Percentiles rank a stretch among this genome's conserved stretches.
Conservation (phyloP, 257 asterid genomes). For the Solanum gracilifrons region DNA sequence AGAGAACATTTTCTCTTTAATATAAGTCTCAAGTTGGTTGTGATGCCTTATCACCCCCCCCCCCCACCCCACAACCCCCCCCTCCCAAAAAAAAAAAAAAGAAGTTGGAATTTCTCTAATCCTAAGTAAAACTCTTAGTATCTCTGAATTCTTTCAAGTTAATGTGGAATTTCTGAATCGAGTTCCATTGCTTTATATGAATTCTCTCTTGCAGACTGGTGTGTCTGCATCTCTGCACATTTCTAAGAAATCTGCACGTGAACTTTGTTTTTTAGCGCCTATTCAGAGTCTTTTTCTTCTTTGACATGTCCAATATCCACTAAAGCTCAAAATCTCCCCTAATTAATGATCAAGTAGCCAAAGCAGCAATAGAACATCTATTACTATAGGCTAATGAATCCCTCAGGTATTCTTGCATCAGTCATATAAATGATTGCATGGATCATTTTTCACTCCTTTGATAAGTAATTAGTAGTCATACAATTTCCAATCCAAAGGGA, state of each 20-base stretch:
- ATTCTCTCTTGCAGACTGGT: background rate
- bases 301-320: background rate
- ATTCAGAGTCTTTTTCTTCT: background rate
- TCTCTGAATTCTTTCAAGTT: background rate
- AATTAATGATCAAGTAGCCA: background rate
- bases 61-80: too few species aligned
- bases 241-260: background rate
- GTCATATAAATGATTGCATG: background rate
- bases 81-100: rapidly evolving
- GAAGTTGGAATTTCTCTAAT: background rate
- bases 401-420: background rate
- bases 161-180: background rate
- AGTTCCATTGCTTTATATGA: background rate
- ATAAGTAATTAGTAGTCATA: background rate
- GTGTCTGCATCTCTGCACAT: background rate
- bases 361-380: background rate
- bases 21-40: too few species aligned
- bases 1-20: too few species aligned
- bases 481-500: background rate
- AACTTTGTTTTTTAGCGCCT: background rate
- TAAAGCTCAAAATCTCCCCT: background rate
- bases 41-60: too few species aligned
- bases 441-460: background rate
- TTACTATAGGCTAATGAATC: background rate
- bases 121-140: background rate